A percentile compares a stretch with the other conserved stretches of the same genome.
phyloP scores from a whole-genome alignment of 1,284 basidiomycete genomes.

The Rhodotorula glutinis region DNA sequence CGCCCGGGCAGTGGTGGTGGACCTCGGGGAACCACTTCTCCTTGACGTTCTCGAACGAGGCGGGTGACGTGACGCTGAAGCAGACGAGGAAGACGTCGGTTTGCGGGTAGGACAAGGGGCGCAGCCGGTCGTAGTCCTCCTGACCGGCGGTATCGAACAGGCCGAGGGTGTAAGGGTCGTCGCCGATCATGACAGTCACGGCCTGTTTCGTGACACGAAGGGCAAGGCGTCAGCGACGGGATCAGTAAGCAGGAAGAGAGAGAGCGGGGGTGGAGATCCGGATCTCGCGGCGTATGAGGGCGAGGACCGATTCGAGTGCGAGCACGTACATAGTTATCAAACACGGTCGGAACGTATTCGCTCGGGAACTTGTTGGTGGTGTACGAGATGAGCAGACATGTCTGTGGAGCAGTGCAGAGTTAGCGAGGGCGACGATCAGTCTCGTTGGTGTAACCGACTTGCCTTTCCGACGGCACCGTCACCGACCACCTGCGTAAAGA shows the following conservation, averaged over 20 bases:
- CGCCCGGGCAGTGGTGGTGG: constrained; percentile 99
- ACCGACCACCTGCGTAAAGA: constrained; percentile 67
- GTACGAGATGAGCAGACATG: constrained; percentile 95
- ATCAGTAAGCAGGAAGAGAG: neutral
- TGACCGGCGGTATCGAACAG: constrained; percentile 99
- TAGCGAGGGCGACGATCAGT: constrained; percentile 49
- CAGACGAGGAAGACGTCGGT: constrained; percentile 99
- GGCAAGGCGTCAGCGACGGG: neutral
- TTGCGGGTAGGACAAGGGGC: constrained; percentile 98
- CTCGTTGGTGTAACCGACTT: too few species aligned
- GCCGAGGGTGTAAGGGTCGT: constrained; percentile 97
- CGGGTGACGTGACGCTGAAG: constrained; percentile 97
- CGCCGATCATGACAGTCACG: constrained; percentile 99
- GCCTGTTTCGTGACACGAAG: constrained; percentile 47
- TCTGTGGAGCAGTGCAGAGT: constrained; percentile 56
- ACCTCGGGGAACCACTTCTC: constrained; percentile 99
- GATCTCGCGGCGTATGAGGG: neutral
- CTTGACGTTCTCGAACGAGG: constrained; percentile 99
- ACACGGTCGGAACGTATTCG: constrained; percentile 98
- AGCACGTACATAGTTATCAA: constrained; percentile 76
- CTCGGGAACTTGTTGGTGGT: constrained; percentile 76
- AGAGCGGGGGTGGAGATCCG: too few species aligned
- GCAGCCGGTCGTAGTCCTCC: constrained; percentile 99
- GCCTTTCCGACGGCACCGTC: constrained; percentile 99
- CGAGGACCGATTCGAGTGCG: too few species aligned